These are phyloP conservation scores for Iris pallida DNA, from an alignment of 116 monocot genomes.

Conservation along the genomic window DNA sequence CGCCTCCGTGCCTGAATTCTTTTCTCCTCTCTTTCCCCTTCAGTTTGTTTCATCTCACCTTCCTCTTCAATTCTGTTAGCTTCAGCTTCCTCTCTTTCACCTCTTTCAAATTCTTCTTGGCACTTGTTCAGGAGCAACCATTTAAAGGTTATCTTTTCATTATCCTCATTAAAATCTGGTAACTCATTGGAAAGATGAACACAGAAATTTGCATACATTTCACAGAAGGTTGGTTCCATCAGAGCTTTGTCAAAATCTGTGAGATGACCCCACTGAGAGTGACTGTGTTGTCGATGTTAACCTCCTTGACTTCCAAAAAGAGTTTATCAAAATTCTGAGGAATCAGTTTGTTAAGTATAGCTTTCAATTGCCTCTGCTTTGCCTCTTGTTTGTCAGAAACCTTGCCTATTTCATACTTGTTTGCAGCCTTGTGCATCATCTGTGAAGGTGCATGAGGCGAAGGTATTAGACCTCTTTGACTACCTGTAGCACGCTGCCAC, in stretches of 20 bases:
- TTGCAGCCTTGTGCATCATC: conserved; percentile 71
- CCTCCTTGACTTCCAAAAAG: conserved; percentile 58
- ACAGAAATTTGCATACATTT: conserved; percentile 86
- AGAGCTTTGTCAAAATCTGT: conserved; percentile 91
- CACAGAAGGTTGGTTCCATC: conserved; percentile 87
- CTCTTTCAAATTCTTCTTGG: conserved; percentile 85
- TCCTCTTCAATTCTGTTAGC: conserved; percentile 52
- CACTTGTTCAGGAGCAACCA: conserved; percentile 77
- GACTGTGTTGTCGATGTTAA: conserved; percentile 49
- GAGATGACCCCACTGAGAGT: conserved; percentile 75
- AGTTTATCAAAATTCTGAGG: conserved; percentile 78
- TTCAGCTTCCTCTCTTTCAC: conserved; percentile 63
- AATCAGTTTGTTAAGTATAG: conserved; percentile 74
- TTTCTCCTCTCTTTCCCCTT: conserved; percentile 51
- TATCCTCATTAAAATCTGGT: conserved; percentile 61
- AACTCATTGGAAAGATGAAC: conserved; percentile 44
- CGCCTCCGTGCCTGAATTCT: conserved; percentile 52
- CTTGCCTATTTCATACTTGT: conserved; percentile 67
- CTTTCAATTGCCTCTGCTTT: conserved; percentile 73
- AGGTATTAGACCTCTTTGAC: conserved; percentile 58
- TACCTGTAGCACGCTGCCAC: conserved; percentile 41
- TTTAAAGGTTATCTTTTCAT: conserved; percentile 75
- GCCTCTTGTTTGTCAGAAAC: conserved; percentile 48
- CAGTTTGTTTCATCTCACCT: conserved; percentile 44
- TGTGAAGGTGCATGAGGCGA: conserved; percentile 60